These are phyloP conservation scores for Talaromyces thailandensis DNA, from an alignment of 495 filamentous ascomycete species.

Conservation along the genomic window DNA sequence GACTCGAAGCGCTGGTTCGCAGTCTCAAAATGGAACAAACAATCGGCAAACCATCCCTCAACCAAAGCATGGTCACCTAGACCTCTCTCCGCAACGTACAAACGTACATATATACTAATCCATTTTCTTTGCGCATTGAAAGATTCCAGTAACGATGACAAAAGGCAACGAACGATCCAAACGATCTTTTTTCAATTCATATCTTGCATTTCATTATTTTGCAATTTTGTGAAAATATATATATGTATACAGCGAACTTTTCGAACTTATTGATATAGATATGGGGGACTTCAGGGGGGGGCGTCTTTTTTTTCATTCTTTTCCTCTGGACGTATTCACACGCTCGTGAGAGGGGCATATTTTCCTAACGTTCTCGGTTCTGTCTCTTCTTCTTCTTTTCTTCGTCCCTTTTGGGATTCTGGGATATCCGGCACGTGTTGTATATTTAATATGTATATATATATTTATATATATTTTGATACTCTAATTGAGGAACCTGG, in stretches of 20 bases:
- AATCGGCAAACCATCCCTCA: slow-evolving; percentile 42
- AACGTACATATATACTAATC: background rate
- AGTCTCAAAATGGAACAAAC: slow-evolving; percentile 45
- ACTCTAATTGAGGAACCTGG: background rate
- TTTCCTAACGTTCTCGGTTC: background rate
- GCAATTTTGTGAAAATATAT: background rate
- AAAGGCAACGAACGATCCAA: background rate
- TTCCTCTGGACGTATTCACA: background rate
- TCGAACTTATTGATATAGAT: background rate
- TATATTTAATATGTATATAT: background rate
- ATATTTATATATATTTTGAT: too few relatives aligned
- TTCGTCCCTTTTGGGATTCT: too few relatives aligned
- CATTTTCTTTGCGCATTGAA: background rate
- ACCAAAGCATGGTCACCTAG: slow-evolving; percentile 38
- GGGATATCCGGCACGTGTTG: background rate
- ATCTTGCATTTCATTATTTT: too few relatives aligned
- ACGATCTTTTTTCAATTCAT: background rate
- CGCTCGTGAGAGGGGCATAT: background rate
- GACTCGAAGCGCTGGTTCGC: slow-evolving; percentile 52
- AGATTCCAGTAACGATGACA: background rate
- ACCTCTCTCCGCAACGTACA: slow-evolving; percentile 16
- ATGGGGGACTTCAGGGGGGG: background rate
- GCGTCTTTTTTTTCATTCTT: background rate
- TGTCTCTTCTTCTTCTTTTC: background rate
- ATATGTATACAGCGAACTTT: background rate